A percentile compares a stretch with the other conserved stretches of the same genome.
These are phyloP conservation scores for Talaromyces liani DNA, from an alignment of 495 filamentous ascomycete species.

Conservation along the genomic window DNA sequence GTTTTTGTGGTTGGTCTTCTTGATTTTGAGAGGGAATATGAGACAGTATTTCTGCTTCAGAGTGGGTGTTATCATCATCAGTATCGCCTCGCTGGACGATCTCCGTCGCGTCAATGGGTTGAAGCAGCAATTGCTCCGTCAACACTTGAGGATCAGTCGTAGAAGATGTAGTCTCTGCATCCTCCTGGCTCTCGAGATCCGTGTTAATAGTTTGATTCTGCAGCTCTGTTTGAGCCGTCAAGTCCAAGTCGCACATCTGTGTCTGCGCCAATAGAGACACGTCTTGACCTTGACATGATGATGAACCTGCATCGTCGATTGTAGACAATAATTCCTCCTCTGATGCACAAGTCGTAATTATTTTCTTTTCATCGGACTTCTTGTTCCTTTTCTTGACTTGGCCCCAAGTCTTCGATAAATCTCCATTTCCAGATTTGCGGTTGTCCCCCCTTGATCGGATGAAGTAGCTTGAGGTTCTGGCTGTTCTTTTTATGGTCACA, in stretches of 20 bases:
- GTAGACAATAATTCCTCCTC: not conserved
- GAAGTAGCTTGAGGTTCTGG: conserved; percentile 5
- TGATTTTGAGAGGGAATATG: not conserved
- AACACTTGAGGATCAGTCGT: not conserved
- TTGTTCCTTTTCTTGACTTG: not conserved
- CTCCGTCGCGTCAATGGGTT: not conserved
- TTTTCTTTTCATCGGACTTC: not conserved
- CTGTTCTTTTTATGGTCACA: not conserved
- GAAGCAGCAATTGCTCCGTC: not conserved
- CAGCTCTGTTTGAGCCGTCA: not conserved
- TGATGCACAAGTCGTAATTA: not conserved
- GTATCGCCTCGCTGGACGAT: not conserved
- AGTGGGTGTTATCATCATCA: not conserved
- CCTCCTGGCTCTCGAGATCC: not conserved
- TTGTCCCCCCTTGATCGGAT: not conserved
- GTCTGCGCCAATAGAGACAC: not conserved
- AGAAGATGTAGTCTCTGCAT: not conserved
- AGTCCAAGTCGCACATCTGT: not conserved
- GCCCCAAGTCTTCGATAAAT: not conserved
- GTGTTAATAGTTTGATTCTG: not conserved
- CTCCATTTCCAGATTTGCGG: not conserved
- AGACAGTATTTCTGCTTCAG: not conserved
- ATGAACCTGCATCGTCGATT: not conserved
- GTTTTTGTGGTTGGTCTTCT: not conserved
- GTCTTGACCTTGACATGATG: not conserved